Conservation (phyloP, 1,284 basidiomycete species). For the Rhodofomes roseus region DNA sequence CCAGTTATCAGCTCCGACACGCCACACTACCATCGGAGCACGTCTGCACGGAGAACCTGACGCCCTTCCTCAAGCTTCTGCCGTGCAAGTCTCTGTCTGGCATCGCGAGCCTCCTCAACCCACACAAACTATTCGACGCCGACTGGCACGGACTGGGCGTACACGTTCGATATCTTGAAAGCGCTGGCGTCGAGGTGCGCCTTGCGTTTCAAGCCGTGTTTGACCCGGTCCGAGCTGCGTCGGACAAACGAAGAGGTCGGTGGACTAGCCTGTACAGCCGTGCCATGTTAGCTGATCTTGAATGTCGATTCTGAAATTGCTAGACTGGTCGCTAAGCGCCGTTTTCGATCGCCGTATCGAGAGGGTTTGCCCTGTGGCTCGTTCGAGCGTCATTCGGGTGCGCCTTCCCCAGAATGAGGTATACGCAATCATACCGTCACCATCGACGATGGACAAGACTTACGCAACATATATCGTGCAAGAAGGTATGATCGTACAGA, state of each 20-base stretch:
- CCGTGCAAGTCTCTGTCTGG: slow-evolving; percentile 93
- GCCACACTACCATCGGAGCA: slow-evolving; percentile 78
- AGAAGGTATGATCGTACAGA: slow-evolving; percentile 33
- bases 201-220: slow-evolving; percentile 82
- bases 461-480: slow-evolving; percentile 47
- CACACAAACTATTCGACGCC: slow-evolving; percentile 82
- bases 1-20: slow-evolving; percentile 61
- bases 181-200: slow-evolving; percentile 57
- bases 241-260: slow-evolving; percentile 55
- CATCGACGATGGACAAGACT: slow-evolving; percentile 29
- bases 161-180: slow-evolving; percentile 61
- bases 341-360: slow-evolving; percentile 71
- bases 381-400: slow-evolving; percentile 50
- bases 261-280: neutral
- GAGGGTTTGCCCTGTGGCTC: slow-evolving; percentile 56
- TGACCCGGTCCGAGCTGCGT: slow-evolving; percentile 65
- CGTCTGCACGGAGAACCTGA: slow-evolving; percentile 96
- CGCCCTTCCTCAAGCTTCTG: slow-evolving; percentile 91
- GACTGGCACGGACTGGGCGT: slow-evolving; percentile 88
- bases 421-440: slow-evolving; percentile 50
- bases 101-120: slow-evolving; percentile 81
- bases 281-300: neutral
- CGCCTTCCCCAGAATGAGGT: slow-evolving; percentile 37
- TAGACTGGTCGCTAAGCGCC: slow-evolving; percentile 75
- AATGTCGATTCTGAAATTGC: slow-evolving; percentile 1